Evolutionary conservation across 768 basidiomycete species (phyloP).

Genomic region (Gloeostereum incarnatum): DNA sequence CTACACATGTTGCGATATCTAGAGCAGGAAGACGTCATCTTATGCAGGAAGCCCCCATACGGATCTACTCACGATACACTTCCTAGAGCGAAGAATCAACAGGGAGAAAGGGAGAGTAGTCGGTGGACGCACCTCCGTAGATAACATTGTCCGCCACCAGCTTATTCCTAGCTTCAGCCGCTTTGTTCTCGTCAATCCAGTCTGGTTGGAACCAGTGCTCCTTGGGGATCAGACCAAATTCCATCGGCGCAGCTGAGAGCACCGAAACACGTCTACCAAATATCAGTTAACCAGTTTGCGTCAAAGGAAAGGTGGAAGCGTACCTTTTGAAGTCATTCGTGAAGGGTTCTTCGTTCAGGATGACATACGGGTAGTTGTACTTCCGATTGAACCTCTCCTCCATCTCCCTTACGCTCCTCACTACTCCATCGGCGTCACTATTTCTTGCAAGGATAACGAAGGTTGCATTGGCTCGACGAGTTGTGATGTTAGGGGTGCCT

Average conservation of each 20-base stretch:
- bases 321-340: conserved; percentile 48
- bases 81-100: conserved; percentile 8
- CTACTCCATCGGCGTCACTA: conserved; percentile 35
- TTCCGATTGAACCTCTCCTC: conserved; percentile 60
- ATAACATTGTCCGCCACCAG: conserved; percentile 30
- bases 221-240: conserved; percentile 48
- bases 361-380: conserved; percentile 60
- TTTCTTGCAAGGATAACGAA: conserved; percentile 37
- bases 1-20: conserved; percentile 76
- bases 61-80: conserved; percentile 19
- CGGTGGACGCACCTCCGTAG: conserved; percentile 25
- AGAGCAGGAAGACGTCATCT: conserved; percentile 11
- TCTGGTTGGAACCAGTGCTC: conserved; percentile 66
- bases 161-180: conserved; percentile 18
- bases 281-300: too few species aligned
- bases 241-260: conserved; percentile 14
- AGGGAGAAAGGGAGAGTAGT: conserved; percentile 3
- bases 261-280: conserved; percentile 15
- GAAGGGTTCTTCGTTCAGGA: conserved; percentile 64
- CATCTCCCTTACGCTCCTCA: conserved; percentile 48
- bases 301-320: too few species aligned
- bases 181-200: conserved; percentile 64
- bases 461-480: conserved; percentile 5
- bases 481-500: too few species aligned
- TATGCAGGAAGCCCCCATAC: neutral